Evolutionary conservation across 768 basidiomycete species (phyloP), one percentile per base, ranked within the genome.

Genomic region (Phanerochaete sordida): DNA sequence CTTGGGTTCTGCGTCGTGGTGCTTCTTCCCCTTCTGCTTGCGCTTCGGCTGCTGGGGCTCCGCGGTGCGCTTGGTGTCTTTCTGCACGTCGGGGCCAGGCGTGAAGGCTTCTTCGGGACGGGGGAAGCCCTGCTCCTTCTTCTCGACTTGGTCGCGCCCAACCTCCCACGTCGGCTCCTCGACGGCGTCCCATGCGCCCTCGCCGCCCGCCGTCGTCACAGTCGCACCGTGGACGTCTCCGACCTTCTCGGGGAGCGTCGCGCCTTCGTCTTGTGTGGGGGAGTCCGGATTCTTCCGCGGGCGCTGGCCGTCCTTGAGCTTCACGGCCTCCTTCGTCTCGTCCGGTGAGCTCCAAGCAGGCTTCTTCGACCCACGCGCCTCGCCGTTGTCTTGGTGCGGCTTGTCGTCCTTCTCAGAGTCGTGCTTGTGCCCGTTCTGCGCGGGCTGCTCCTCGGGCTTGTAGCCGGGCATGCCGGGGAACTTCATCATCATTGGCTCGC

Each of bases 401-500:
- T 56, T 52, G 15, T 65, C 60, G 15, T 28, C 12, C 28, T 64
- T 57, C 12, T 59, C 53, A 9, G 28, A 44, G 35, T 62, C 57
- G 11, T 67, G 54, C 57, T 60, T 52, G 6, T 58, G 21, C 13
- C n/a, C 28, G 19, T 48, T 57, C 19, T 64, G 46, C 37, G 53
- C 35, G 21, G n/a, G n/a, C n/a, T 62, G 31, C 31, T 61, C 53
- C 27, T 64, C 27, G 12, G 45, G 59, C n/a, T 72, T 67, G n/a
- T 31, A 55, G 11, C 70, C 65, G 12, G 78, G 79, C 73, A 79
- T 77, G 0, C 81, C 81, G 2, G 75, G 74, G 56, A 82, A 73
- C 8, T 68, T 62, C 52, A 81, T 68, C 74, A 76, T 76, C 60
- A 73, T 71, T 0, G 81, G 80, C 35, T 76, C 70, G 6, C 81